A percentile compares a stretch with the other conserved stretches of the same genome.
phyloP scores from a whole-genome alignment of 2,329 filamentous ascomycete species.

The Rutstroemia sp. region DNA sequence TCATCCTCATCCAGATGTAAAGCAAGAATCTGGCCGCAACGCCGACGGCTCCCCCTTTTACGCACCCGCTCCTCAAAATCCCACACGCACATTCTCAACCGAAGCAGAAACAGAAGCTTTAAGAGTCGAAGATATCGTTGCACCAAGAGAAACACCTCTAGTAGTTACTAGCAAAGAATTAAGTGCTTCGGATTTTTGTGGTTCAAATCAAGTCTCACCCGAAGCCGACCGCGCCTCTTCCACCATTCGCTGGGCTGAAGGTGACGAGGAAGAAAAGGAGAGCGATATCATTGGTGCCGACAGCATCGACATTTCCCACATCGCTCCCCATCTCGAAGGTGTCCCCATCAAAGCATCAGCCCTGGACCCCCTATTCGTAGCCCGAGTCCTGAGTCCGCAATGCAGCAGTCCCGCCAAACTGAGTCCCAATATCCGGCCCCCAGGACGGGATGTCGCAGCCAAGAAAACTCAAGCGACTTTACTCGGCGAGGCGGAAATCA shows the following conservation, averaged over 20 bases:
- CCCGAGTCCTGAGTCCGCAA: slow-evolving; percentile 24
- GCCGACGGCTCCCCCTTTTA: slow-evolving; percentile 30
- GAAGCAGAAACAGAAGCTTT: slow-evolving; percentile 16
- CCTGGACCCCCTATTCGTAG: slow-evolving; percentile 32
- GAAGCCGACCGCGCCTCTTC: slow-evolving; percentile 18
- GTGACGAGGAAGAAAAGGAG: background rate
- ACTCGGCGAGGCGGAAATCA: slow-evolving; percentile 33
- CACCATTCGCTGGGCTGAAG: slow-evolving; percentile 1
- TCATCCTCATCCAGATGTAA: slow-evolving; percentile 1
- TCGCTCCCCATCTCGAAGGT: slow-evolving; percentile 53
- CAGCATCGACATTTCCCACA: slow-evolving; percentile 50
- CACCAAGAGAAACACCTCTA: slow-evolving; percentile 23
- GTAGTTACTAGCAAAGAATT: slow-evolving; percentile 27
- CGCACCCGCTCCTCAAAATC: slow-evolving; percentile 28
- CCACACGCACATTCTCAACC: slow-evolving; percentile 25
- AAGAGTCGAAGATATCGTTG: slow-evolving; percentile 24
- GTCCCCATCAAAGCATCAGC: slow-evolving; percentile 49
- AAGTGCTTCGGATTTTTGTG: slow-evolving; percentile 26
- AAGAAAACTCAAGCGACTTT: slow-evolving; percentile 9
- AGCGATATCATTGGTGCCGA: slow-evolving; percentile 10
- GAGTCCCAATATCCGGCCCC: slow-evolving; percentile 18
- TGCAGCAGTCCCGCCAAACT: slow-evolving; percentile 21
- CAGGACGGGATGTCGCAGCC: slow-evolving; percentile 12
- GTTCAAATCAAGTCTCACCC: slow-evolving; percentile 16
- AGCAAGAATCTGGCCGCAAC: slow-evolving; percentile 30